phyloP scores from a whole-genome alignment of 2,329 filamentous ascomycete genomes.

The Parastagonospora nodorum region DNA sequence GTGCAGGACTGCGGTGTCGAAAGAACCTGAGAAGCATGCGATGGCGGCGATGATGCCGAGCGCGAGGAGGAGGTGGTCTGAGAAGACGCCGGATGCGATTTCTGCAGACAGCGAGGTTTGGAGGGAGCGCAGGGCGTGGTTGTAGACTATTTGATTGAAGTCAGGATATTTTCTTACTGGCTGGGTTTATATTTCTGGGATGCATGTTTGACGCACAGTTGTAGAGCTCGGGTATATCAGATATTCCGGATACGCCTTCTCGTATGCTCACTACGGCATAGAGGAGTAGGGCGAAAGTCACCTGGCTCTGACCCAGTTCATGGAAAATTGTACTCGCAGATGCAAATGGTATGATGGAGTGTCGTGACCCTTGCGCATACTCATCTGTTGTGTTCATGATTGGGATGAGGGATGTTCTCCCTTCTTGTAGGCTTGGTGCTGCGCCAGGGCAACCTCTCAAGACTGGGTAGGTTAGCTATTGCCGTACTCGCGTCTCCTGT shows the following conservation, averaged over 20 bases:
- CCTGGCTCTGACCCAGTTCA: conserved; percentile 21
- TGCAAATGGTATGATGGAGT: conserved; percentile 9
- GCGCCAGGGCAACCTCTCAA: conserved; percentile 26
- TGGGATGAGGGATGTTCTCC: background rate
- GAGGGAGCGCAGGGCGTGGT: conserved; percentile 16
- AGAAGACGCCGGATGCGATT: conserved; percentile 10
- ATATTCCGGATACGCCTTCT: conserved; percentile 15
- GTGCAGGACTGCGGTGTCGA: conserved; percentile 21
- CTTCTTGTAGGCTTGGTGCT: conserved; percentile 6
- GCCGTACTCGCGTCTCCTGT: background rate
- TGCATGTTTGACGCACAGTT: conserved; percentile 5
- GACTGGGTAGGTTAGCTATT: conserved; percentile 13
- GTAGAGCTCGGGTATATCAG: conserved; percentile 17
- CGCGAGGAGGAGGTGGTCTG: conserved; percentile 18
- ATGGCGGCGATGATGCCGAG: conserved; percentile 24
- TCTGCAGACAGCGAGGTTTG: conserved; percentile 18
- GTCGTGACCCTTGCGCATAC: conserved; percentile 18
- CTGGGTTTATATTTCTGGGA: background rate
- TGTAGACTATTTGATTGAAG: conserved; percentile 18
- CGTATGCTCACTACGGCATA: conserved; percentile 24
- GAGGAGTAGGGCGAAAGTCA: conserved; percentile 26
- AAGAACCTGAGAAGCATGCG: conserved; percentile 22
- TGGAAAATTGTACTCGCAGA: conserved; percentile 25
- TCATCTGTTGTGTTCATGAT: conserved; percentile 13
- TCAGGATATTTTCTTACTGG: background rate